Evolutionary conservation across 169 alveolate genomes (phyloP).

Genomic region (Neospora caninum): DNA sequence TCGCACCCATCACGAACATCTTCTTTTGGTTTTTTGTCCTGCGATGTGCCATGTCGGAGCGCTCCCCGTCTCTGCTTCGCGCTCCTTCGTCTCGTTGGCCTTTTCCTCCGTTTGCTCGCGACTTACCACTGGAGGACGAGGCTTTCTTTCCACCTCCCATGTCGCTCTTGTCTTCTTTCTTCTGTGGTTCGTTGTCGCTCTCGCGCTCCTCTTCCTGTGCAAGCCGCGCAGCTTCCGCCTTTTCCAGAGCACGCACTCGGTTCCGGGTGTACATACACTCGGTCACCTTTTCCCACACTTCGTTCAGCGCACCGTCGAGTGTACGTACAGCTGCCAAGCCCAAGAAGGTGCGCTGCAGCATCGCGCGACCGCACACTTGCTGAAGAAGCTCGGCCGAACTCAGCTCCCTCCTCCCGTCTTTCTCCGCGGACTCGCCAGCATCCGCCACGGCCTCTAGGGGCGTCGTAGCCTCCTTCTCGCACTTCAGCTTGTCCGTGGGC

Average conservation of each 20-base stretch:
- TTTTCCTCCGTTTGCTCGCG: neutral
- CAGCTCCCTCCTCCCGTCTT: neutral
- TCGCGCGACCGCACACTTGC: conserved; percentile 19
- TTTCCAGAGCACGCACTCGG: neutral
- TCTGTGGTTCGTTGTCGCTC: neutral
- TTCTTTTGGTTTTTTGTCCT: neutral
- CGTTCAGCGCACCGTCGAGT: neutral
- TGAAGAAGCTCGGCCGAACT: neutral
- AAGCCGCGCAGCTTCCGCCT: neutral
- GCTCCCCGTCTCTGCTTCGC: neutral
- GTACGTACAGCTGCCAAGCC: conserved; percentile 6
- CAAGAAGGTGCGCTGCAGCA: conserved; percentile 3
- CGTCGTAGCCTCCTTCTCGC: neutral
- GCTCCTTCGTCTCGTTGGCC: neutral
- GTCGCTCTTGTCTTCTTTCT: neutral
- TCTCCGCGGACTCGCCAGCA: neutral
- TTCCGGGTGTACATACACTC: neutral
- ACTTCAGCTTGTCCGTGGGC: neutral
- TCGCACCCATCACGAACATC: too few relatives aligned
- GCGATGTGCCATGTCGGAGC: neutral
- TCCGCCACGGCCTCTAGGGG: neutral
- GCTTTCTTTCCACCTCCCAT: neutral
- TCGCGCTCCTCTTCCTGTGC: neutral
- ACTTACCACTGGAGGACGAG: neutral
- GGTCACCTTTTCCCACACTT: neutral